phyloP scores from a whole-genome alignment of 1,139 yeast species.

The Geotrichum restrictum region DNA sequence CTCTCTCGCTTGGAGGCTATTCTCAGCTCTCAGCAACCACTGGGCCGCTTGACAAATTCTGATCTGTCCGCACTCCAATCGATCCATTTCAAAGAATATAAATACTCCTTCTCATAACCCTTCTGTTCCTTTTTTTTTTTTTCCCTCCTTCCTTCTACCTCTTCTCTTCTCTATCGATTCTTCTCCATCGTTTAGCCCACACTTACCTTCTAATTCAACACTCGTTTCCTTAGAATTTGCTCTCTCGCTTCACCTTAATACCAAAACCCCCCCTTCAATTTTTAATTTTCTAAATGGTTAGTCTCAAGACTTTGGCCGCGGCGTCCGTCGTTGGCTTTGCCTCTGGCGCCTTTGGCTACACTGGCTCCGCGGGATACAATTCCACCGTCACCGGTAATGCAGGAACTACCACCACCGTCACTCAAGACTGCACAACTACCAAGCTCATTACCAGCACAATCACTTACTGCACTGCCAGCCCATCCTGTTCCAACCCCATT shows the following conservation, averaged over 20 bases:
- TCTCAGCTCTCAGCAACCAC: too few species aligned
- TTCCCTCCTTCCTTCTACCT: background rate
- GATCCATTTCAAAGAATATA: background rate
- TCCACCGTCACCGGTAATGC: background rate
- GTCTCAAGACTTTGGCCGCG: background rate
- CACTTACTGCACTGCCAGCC: slow-evolving; percentile 1
- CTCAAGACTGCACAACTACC: background rate
- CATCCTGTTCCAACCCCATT: slow-evolving; percentile 1
- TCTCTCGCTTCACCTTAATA: background rate
- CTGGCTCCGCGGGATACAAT: background rate
- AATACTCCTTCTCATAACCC: background rate
- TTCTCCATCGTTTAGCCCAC: background rate
- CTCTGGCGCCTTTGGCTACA: background rate
- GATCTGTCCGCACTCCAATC: background rate
- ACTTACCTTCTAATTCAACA: background rate
- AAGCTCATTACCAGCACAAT: slow-evolving; percentile 1
- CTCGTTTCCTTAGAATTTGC: background rate
- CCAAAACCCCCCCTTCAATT: background rate
- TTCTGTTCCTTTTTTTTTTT: background rate
- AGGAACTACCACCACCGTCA: background rate
- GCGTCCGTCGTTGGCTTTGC: background rate
- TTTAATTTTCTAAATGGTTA: background rate
- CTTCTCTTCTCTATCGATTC: background rate
- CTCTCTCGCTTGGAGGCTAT: too few species aligned
- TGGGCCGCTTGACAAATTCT: background rate